Conservation (phyloP, 768 basidiomycete species). For the Mycena kentingensis region DNA sequence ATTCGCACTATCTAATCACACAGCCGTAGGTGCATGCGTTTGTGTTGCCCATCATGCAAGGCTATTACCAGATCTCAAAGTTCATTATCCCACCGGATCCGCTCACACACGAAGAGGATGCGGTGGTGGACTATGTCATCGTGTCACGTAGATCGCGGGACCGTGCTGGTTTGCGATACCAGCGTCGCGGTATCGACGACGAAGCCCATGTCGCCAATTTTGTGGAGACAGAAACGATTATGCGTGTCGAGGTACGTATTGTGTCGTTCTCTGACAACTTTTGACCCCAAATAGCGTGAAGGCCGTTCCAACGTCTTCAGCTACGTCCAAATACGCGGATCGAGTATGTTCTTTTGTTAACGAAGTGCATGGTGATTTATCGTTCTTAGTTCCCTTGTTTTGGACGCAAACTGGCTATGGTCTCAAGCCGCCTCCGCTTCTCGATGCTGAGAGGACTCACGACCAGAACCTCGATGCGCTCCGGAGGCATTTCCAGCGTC, state of each 20-base stretch:
- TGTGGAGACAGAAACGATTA: constrained; percentile 91
- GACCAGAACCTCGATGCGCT: constrained; percentile 72
- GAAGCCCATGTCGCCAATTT: constrained; percentile 94
- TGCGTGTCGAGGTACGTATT: constrained; percentile 71
- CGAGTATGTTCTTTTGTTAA: constrained; percentile 54
- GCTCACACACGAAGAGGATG: constrained; percentile 44
- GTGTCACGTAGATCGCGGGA: constrained; percentile 86
- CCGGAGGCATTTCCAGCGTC: constrained; percentile 71
- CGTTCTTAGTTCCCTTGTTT: constrained; percentile 75
- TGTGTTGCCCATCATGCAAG: constrained; percentile 91
- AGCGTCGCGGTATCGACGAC: constrained; percentile 92
- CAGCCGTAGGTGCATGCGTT: constrained; percentile 85
- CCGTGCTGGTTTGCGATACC: constrained; percentile 91
- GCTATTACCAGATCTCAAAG: constrained; percentile 77
- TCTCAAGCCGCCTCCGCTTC: constrained; percentile 83
- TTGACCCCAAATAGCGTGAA: constrained; percentile 55
- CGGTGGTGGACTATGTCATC: constrained; percentile 72
- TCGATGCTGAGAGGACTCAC: constrained; percentile 72
- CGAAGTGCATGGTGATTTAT: neutral
- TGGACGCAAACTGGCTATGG: constrained; percentile 90
- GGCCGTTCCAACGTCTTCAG: constrained; percentile 77
- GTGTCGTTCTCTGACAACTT: neutral
- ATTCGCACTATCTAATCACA: neutral
- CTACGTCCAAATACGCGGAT: constrained; percentile 90
- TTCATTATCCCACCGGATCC: constrained; percentile 63